A percentile compares a stretch with the other conserved stretches of the same genome.
Evolutionary conservation across 2,329 filamentous ascomycete species (phyloP).

Genomic region (Talaromyces sp.): DNA sequence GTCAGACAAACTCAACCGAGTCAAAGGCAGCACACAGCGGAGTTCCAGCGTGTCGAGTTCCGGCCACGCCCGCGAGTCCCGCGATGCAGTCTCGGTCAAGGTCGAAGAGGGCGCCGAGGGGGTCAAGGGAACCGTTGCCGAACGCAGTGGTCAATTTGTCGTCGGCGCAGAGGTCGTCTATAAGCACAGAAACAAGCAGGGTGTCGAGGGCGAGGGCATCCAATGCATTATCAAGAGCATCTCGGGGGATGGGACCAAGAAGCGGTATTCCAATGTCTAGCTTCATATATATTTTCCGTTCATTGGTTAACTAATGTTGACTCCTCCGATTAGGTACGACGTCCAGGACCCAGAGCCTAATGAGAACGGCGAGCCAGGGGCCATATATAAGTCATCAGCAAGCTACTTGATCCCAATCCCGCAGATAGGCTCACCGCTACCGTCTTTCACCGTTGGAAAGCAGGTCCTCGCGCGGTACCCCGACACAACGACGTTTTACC

Average conservation of each 20-base stretch:
- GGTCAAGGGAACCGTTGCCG: constrained; percentile 40
- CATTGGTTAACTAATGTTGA: neutral
- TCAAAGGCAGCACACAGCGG: constrained; percentile 37
- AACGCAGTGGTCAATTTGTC: constrained; percentile 40
- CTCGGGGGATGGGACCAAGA: constrained; percentile 66
- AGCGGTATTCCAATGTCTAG: constrained; percentile 42
- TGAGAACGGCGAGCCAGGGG: constrained; percentile 58
- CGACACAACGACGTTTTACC: constrained; percentile 80
- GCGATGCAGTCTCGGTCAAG: constrained; percentile 34
- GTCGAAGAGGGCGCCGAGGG: constrained; percentile 41
- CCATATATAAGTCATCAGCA: constrained; percentile 64
- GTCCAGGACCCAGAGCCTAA: constrained; percentile 77
- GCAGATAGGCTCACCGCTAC: constrained; percentile 53
- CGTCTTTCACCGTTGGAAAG: constrained; percentile 61
- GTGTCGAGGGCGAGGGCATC: constrained; percentile 56
- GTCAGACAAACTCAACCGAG: constrained; percentile 40
- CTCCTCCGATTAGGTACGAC: constrained; percentile 55
- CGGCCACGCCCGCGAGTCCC: constrained; percentile 32
- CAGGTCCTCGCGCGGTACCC: constrained; percentile 75
- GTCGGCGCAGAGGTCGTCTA: constrained; percentile 49
- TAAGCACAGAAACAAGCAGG: constrained; percentile 48
- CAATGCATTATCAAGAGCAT: constrained; percentile 74
- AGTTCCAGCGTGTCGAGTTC: constrained; percentile 41
- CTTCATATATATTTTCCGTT: neutral
- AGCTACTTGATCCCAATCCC: constrained; percentile 75